These are phyloP conservation scores for Lotmaria passim DNA, from an alignment of 208 protist species.

Conservation along the genomic window DNA sequence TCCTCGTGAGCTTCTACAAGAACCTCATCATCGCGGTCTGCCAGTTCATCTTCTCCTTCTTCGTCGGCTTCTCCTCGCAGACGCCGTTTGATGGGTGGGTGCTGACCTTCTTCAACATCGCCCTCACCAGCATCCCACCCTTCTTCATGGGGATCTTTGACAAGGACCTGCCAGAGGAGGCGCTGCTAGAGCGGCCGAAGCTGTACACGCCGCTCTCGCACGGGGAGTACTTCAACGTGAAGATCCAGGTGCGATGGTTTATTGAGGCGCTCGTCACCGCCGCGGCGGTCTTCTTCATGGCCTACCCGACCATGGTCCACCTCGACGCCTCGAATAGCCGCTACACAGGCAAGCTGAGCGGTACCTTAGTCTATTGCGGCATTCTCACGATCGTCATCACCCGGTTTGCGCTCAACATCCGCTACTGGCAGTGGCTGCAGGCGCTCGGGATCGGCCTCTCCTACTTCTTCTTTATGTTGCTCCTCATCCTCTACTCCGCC, in stretches of 20 bases:
- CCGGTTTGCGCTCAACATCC: slow-evolving; percentile 67
- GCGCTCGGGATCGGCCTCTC: slow-evolving; percentile 62
- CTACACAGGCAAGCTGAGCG: slow-evolving; percentile 54
- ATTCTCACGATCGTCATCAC: slow-evolving; percentile 71
- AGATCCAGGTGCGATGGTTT: slow-evolving; percentile 60
- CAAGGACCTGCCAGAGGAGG: slow-evolving; percentile 87
- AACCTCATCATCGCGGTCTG: slow-evolving; percentile 92
- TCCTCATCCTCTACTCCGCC: slow-evolving; percentile 68
- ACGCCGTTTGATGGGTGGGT: slow-evolving; percentile 92
- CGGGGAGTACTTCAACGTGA: slow-evolving; percentile 80
- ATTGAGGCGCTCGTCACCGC: slow-evolving; percentile 62
- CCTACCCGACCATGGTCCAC: slow-evolving; percentile 50
- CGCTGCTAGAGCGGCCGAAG: slow-evolving; percentile 59
- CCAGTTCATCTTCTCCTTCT: slow-evolving; percentile 92
- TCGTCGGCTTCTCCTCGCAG: slow-evolving; percentile 89
- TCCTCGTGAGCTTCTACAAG: slow-evolving; percentile 98
- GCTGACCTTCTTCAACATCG: slow-evolving; percentile 88
- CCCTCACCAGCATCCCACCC: slow-evolving; percentile 87
- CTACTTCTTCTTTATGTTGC: slow-evolving; percentile 43
- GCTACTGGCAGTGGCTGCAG: slow-evolving; percentile 84
- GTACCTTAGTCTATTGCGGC: slow-evolving; percentile 75
- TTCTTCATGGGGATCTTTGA: slow-evolving; percentile 94
- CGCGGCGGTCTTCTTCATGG: slow-evolving; percentile 65
- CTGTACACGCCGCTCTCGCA: slow-evolving; percentile 76
- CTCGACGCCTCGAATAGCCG: slow-evolving; percentile 39